Evolutionary conservation across 2,329 filamentous ascomycete species (phyloP).

Genomic region (Fusarium tricinctum): DNA sequence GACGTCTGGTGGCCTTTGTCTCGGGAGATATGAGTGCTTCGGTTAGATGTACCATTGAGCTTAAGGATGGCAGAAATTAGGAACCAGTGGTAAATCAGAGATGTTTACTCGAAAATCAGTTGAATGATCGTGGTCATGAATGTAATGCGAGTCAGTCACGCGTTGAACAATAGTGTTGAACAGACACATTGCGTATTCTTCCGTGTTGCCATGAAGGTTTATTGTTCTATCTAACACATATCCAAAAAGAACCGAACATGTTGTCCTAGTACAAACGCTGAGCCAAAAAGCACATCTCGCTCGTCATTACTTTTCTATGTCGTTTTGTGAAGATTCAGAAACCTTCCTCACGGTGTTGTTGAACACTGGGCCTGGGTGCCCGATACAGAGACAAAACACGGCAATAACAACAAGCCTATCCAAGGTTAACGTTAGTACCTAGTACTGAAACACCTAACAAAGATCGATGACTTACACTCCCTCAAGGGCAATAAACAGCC

Average conservation of each 20-base stretch:
- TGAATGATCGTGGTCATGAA: no score
- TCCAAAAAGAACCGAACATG: no score
- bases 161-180: no score
- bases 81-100: background rate
- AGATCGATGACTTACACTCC: constrained; percentile 56
- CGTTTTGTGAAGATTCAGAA: constrained; percentile 6
- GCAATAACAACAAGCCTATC: constrained; percentile 54
- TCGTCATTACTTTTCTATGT: constrained; percentile 18
- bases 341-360: constrained; percentile 12
- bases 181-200: background rate
- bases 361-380: constrained; percentile 56
- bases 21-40: background rate
- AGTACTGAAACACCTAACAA: background rate
- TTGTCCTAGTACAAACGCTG: accelerated
- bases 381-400: constrained; percentile 55
- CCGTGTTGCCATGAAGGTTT: accelerated
- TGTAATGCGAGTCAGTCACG: background rate
- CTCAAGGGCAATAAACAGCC: constrained; percentile 68
- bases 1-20: background rate
- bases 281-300: background rate
- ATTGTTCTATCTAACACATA: background rate
- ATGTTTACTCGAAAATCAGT: background rate
- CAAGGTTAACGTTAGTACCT: constrained; percentile 18
- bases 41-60: background rate
- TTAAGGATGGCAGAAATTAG: background rate